phyloP scores from a whole-genome alignment of 2,329 filamentous ascomycete species.

The Hymenoscyphus occultus region DNA sequence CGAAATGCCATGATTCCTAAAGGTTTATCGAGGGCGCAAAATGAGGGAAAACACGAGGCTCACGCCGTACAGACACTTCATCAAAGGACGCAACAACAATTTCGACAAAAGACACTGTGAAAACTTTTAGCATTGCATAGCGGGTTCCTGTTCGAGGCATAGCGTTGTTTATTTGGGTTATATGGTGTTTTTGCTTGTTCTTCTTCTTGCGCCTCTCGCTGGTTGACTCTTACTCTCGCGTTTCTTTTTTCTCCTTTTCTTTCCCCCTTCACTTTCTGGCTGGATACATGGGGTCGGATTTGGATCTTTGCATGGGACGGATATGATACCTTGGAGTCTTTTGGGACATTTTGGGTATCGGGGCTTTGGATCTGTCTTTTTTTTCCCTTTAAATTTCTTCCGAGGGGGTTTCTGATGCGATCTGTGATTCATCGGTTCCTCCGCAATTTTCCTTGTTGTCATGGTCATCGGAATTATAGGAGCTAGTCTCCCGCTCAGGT shows the following conservation, averaged over 20 bases:
- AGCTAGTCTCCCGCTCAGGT: constrained; percentile 33
- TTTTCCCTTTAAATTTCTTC: constrained; percentile 11
- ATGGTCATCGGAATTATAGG: constrained; percentile 19
- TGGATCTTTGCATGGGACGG: constrained; percentile 31
- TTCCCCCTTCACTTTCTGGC: constrained; percentile 13
- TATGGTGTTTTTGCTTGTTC: constrained; percentile 25
- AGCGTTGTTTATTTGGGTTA: constrained; percentile 27
- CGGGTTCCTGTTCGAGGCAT: constrained; percentile 26
- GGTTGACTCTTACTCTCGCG: not conserved
- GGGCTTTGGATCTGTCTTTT: constrained; percentile 9
- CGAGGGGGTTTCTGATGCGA: constrained; percentile 16
- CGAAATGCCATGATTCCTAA: constrained; percentile 30
- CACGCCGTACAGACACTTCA: constrained; percentile 15
- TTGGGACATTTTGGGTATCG: constrained; percentile 17
- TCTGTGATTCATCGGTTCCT: constrained; percentile 26
- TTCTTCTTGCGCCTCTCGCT: constrained; percentile 5
- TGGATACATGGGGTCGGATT: constrained; percentile 10
- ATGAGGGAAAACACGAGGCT: constrained; percentile 22
- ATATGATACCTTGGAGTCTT: constrained; percentile 36
- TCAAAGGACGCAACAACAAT: constrained; percentile 13
- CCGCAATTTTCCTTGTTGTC: constrained; percentile 10
- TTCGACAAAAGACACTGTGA: constrained; percentile 19
- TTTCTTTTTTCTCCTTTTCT: constrained; percentile 13
- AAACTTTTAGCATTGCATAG: constrained; percentile 31
- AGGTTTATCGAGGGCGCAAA: constrained; percentile 36